Percentiles rank a stretch among this genome's conserved stretches.
Evolutionary conservation across 257 asterid species (phyloP).

Genomic region (Nicotiana tabacum): DNA sequence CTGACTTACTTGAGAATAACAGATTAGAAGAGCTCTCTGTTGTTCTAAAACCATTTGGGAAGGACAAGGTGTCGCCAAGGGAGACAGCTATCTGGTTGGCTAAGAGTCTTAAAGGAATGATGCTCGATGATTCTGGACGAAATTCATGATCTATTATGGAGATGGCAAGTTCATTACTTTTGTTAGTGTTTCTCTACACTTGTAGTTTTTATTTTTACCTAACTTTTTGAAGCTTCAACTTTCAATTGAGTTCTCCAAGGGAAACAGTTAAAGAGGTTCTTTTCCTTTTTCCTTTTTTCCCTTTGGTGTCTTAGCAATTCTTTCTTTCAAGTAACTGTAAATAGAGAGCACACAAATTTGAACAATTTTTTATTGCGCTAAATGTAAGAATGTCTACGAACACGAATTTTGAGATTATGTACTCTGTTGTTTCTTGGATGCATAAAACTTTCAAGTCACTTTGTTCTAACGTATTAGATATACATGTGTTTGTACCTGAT

Average conservation of each 20-base stretch:
- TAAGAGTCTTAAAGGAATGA: conserved; percentile 89
- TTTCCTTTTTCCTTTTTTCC: not conserved
- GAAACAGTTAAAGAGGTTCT: not conserved
- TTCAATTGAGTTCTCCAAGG: not conserved
- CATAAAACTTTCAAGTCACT: not conserved
- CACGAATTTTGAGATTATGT: not conserved
- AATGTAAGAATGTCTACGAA: not conserved
- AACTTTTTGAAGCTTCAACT: not conserved
- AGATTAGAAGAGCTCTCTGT: conserved; percentile 85
- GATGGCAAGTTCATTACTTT: not conserved
- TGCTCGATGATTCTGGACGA: conserved; percentile 73
- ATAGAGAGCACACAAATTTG: not conserved
- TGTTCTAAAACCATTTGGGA: conserved; percentile 90
- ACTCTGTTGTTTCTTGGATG: not conserved
- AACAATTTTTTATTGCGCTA: not conserved
- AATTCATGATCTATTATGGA: conserved; percentile 29
- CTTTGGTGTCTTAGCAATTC: not conserved
- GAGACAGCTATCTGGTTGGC: conserved; percentile 99
- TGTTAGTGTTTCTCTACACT: not conserved
- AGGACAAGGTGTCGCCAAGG: conserved; percentile 92
- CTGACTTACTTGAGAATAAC: conserved; percentile 83
- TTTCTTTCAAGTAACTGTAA: not conserved
- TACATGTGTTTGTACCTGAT: not conserved
- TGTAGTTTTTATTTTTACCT: not conserved
- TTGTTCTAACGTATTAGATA: not conserved